Evolutionary conservation across 805 yeast genomes (phyloP).

Genomic region (Torulaspora delbrueckii): DNA sequence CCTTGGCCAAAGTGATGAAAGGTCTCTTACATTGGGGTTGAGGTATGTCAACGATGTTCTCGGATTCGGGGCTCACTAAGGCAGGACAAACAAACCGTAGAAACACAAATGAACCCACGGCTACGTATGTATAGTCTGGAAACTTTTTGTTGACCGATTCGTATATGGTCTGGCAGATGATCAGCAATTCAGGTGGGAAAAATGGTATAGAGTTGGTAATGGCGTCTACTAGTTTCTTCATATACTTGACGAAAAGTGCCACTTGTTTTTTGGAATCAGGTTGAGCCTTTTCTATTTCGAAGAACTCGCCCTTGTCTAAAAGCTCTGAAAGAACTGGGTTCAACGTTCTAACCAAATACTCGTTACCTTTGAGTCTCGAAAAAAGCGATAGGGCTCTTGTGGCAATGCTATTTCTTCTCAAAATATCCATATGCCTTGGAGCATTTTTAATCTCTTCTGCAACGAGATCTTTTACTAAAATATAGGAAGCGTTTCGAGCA

Average conservation of each 20-base stretch:
- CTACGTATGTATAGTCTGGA: slow-evolving; percentile 60
- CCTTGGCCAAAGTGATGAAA: slow-evolving; percentile 73
- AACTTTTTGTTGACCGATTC: slow-evolving; percentile 54
- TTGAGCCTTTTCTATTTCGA: slow-evolving; percentile 59
- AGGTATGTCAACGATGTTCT: slow-evolving; percentile 38
- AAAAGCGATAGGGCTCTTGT: slow-evolving; percentile 69
- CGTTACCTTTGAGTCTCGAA: slow-evolving; percentile 61
- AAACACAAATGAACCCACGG: slow-evolving; percentile 84
- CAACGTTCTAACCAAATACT: slow-evolving; percentile 50
- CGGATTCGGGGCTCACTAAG: slow-evolving; percentile 74
- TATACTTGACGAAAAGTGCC: slow-evolving; percentile 49
- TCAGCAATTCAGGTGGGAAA: slow-evolving; percentile 68
- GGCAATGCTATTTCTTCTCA: slow-evolving; percentile 77
- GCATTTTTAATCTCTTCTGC: slow-evolving; percentile 58
- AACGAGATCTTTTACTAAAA: slow-evolving; percentile 51
- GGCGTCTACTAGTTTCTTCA: slow-evolving; percentile 52
- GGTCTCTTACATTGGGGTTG: slow-evolving; percentile 51
- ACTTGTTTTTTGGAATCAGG: slow-evolving; percentile 39
- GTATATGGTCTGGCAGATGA: slow-evolving; percentile 64
- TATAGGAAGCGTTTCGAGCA: slow-evolving; percentile 39
- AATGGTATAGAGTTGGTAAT: slow-evolving; percentile 50
- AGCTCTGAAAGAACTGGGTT: slow-evolving; percentile 55
- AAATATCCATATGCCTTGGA: slow-evolving; percentile 61
- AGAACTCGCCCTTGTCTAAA: slow-evolving; percentile 44
- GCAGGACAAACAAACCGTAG: slow-evolving; percentile 83